Base-by-base conservation (phyloP, 345 rosid species). In the Citrus mangshanensis region DNA sequence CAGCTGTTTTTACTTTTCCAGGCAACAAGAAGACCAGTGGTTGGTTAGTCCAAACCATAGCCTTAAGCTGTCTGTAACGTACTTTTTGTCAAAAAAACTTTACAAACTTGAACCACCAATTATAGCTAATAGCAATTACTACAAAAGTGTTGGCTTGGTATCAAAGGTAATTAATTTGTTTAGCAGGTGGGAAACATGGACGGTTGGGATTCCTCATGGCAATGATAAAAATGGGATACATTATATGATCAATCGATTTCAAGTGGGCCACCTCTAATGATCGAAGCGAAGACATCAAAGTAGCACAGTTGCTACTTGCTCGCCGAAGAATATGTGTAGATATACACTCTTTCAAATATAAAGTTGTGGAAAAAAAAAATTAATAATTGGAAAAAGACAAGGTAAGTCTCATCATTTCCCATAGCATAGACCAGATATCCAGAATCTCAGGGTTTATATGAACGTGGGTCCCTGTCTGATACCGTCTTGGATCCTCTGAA, bases 381-480 rank as follows among this genome's bases (percentile, higher is more conserved):
- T 1, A 27, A 54, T 30, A 67, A 69, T 72, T 46, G 69, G 46
- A 63, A 56, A 49, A n/a, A n/a, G 82, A 79, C 84, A 81, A 16
- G 54, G 74, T 46, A 63, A 72, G 69, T 73, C 42, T 38, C 73
- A 84, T 79, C 75, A 76, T 62, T 74, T 30, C 55, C n/a, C 24
- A n/a, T 19, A 25, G 61, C 7, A 63, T 9, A 24, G 40, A 30
- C 34, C 9, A 49, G 75, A 83, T 70, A 28, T 73, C 42, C 30
- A 73, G 79, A 81, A 86, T 86, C 83, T 63, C 54, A 54, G 35
- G 55, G 75, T 16, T 24, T 58, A 71, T 61, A 59, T n/a, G 28
- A 64, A 25, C 37, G 86, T 78, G 84, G 83, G 86, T 73, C 78
- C 79, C 66, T 0, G 30, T 28, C 58, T 16, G 84, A 82, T 80